phyloP scores from a whole-genome alignment of 331 rosid genomes.

The Spiraea crenata region DNA sequence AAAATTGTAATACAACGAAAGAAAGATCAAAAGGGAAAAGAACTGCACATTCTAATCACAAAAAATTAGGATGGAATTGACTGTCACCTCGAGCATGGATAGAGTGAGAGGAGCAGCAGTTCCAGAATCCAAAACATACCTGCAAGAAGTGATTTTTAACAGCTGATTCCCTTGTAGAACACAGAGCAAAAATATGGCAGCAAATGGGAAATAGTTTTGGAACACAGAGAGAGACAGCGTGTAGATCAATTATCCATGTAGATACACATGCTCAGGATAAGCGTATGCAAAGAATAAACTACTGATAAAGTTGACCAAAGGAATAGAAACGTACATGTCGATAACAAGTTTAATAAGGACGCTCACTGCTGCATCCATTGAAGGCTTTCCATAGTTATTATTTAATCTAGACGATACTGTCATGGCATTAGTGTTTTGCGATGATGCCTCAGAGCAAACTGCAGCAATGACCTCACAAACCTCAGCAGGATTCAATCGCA shows the following conservation, averaged over 20 bases:
- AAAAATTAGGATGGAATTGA: constrained; percentile 18
- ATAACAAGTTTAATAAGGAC: constrained; percentile 96
- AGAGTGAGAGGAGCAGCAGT: constrained; percentile 98
- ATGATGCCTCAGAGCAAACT: constrained; percentile 88
- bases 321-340: constrained; percentile 84
- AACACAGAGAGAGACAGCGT: not conserved
- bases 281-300: constrained; percentile 12
- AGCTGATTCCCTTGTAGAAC: not conserved
- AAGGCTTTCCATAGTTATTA: constrained; percentile 78
- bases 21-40: not conserved
- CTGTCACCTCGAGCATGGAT: constrained; percentile 91
- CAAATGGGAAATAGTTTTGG: not conserved
- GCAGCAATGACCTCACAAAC: constrained; percentile 96
- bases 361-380: constrained; percentile 98
- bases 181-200: constrained; percentile 25
- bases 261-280: not conserved
- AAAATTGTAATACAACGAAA: constrained; percentile 23
- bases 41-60: not conserved
- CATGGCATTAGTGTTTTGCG: constrained; percentile 49
- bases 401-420: constrained; percentile 63
- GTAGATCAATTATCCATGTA: not conserved
- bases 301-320: constrained; percentile 25
- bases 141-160: constrained; percentile 37
- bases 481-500: constrained; percentile 95
- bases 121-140: constrained; percentile 90